phyloP scores from a whole-genome alignment of 2,329 filamentous ascomycete genomes.

The Dendryphion nanum region DNA sequence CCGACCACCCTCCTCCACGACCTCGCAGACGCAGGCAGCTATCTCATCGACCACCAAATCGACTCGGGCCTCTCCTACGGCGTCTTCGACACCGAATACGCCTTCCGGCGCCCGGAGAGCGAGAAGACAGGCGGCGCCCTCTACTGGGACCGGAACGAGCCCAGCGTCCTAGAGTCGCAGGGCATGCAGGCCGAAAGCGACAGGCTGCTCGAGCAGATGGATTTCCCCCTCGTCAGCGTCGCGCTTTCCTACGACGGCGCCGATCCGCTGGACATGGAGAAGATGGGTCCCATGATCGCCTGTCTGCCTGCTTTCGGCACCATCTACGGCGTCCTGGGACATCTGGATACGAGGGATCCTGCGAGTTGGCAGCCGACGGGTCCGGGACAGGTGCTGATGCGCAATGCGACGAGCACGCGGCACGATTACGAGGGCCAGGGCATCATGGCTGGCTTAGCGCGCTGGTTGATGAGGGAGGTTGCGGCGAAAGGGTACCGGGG shows the following conservation, averaged over 20 bases:
- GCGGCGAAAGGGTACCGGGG: conserved; percentile 28
- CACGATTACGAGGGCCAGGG: conserved; percentile 33
- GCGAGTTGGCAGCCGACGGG: conserved; percentile 26
- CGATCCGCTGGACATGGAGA: conserved; percentile 21
- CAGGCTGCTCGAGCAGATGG: conserved; percentile 34
- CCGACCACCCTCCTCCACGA: conserved; percentile 14
- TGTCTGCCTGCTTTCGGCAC: conserved; percentile 22
- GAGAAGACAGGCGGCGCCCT: conserved; percentile 21
- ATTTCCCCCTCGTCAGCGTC: conserved; percentile 41
- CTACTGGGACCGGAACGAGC: conserved; percentile 23
- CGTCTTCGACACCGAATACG: conserved; percentile 41
- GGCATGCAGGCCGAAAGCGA: conserved; percentile 18
- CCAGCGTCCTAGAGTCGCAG: conserved; percentile 13
- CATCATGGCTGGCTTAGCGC: conserved; percentile 34
- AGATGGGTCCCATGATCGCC: conserved; percentile 21
- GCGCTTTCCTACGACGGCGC: conserved; percentile 36
- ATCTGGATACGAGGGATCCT: conserved; percentile 20
- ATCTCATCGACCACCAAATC: conserved; percentile 37
- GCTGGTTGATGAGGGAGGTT: conserved; percentile 40
- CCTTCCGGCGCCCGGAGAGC: conserved; percentile 33
- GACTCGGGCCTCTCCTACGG: conserved; percentile 35
- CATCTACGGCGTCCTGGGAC: conserved; percentile 20
- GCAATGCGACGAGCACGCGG: conserved; percentile 39
- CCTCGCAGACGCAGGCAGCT: conserved; percentile 8
- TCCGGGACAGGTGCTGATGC: conserved; percentile 30